phyloP scores from a whole-genome alignment of 495 filamentous ascomycete genomes.

The Penicillium fimorum region DNA sequence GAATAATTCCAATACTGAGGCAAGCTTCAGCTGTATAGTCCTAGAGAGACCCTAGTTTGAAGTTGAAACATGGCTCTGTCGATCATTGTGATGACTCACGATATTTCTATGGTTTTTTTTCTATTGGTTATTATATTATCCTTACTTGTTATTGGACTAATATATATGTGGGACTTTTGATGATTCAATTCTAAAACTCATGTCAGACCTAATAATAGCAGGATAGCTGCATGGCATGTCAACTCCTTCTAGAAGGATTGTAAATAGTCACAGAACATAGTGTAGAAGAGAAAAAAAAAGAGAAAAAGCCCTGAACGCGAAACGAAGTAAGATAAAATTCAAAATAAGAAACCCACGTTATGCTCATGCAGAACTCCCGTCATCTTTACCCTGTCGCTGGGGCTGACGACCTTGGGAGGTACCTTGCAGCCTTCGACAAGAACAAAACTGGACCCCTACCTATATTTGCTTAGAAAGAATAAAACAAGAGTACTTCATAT shows the following conservation, averaged over 20 bases:
- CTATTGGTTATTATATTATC: not conserved
- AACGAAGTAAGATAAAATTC: slow-evolving; percentile 27
- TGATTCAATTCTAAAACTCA: not conserved
- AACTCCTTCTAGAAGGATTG: slow-evolving; percentile 5
- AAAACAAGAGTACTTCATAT: not conserved
- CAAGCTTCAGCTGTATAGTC: not conserved
- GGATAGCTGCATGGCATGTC: slow-evolving; percentile 1
- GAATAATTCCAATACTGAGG: not conserved
- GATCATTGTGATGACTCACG: not conserved
- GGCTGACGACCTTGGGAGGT: not conserved
- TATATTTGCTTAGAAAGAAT: not conserved
- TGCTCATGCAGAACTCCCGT: slow-evolving; percentile 14
- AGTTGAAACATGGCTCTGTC: slow-evolving; percentile 15
- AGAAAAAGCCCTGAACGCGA: slow-evolving; percentile 6
- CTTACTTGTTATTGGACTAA: not conserved
- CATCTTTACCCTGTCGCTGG: slow-evolving; percentile 1
- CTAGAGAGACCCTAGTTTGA: slow-evolving; percentile 3
- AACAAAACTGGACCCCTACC: not conserved
- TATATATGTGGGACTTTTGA: not conserved
- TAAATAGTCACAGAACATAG: not conserved
- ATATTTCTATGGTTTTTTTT: not conserved
- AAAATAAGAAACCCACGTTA: slow-evolving; percentile 32
- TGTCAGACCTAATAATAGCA: slow-evolving; percentile 13
- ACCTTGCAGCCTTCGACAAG: slow-evolving; percentile 3
- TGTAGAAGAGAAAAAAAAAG: not conserved